Evolutionary conservation across 257 asterid genomes (phyloP).

Genomic region (Linaria vulgaris): DNA sequence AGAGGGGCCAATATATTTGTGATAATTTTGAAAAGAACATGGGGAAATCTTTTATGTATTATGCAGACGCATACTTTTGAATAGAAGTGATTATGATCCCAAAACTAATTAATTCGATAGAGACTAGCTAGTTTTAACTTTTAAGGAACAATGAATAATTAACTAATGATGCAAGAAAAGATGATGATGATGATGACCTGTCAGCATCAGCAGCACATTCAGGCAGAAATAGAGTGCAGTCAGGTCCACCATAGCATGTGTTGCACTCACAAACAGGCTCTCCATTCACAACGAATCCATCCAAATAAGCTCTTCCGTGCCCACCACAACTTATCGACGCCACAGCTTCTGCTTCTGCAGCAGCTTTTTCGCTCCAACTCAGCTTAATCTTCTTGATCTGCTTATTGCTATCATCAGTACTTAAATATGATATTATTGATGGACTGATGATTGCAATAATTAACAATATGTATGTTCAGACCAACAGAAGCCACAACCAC

Average conservation of each 20-base stretch:
- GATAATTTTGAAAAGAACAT: no score
- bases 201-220: slow-evolving; percentile 56
- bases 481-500: slow-evolving; percentile 35
- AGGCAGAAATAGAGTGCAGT: slow-evolving; percentile 43
- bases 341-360: slow-evolving; percentile 61
- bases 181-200: slow-evolving; percentile 30
- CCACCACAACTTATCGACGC: slow-evolving; percentile 53
- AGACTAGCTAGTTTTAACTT: no score
- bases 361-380: slow-evolving; percentile 60
- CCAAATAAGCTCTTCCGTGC: slow-evolving; percentile 61
- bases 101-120: no score
- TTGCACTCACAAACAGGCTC: slow-evolving; percentile 65
- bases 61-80: no score
- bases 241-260: slow-evolving; percentile 53
- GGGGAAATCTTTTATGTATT: no score
- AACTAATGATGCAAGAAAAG: no score
- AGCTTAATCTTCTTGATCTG: no score
- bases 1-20: no score
- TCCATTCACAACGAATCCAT: slow-evolving; percentile 39
- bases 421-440: no score
- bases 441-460: no score
- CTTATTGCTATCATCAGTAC: not conserved
- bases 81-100: no score
- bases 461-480: slow-evolving; percentile 37
- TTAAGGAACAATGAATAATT: no score